Base-by-base conservation (phyloP, 2,329 filamentous ascomycete genomes). In the Thyridium curvatum region DNA sequence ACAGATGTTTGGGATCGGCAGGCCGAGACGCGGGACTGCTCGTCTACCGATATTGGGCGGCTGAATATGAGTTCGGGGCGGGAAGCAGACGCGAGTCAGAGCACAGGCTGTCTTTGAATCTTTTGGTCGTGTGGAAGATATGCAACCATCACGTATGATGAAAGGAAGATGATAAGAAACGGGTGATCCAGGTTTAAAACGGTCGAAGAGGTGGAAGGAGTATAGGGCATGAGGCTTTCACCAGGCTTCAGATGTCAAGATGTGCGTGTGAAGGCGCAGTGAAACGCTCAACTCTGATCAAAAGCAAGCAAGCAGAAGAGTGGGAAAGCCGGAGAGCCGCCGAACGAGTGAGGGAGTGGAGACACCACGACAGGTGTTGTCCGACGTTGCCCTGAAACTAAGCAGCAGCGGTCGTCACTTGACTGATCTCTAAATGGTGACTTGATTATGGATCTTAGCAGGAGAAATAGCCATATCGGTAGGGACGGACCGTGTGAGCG, bases 401-500 rank as follows among this genome's bases (percentile, higher is more conserved):
- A 35, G 32, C 38, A 32, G 42, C 16, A n/a, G n/a, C n/a, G n/a
- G 32, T 37, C 50, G 50, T 59, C 51, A 56, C 47, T 59, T 54
- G 53, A 58, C 49, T 49, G 21, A 26, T 26, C 21, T 26, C 10
- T 26, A 26, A n/a, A 26, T 26, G 21, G 21, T 26, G 39, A 34
- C 43, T 52, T 52, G 51, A 54, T 53, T 54, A 46, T 47, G 50
- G 42, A 47, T 42, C 44, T 52, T 42, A 44, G 49, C 51, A 52
- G 49, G n/a, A 48, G 39, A 55, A 54, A 58, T 55, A 54, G 57
- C 51, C 57, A 62, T 48, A 47, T 58, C 63, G 63, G 63, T 57
- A 60, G 52, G 55, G 48, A 53, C 63, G 63, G 63, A 61, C 63
- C 63, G 63, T 53, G 45, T 49, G 56, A 55, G 62, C 61, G 59